Evolutionary conservation across 140 eudicot species (phyloP), one percentile per base, ranked within the genome.

Genomic region (Anethum foeniculum): DNA sequence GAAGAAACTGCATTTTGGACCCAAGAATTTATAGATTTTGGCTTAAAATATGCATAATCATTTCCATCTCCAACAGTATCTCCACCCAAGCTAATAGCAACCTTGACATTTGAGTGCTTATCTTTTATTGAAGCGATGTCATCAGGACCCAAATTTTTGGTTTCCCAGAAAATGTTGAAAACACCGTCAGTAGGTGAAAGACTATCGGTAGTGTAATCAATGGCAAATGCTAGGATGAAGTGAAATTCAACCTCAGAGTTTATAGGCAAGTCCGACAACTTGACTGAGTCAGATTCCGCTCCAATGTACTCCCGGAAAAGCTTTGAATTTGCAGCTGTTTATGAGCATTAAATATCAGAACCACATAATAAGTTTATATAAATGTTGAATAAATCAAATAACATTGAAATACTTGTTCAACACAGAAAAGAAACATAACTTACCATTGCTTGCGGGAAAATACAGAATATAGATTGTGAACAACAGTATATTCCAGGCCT

Each of bases 251-350:
- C 78, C 7, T 74, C 49, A 6, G 78, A 25, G 58, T 43, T 44
- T 43, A 74, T 74, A 5, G 78, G 78, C 0, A 74, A n/a, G 58
- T 74, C 78, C 3, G 78, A 39, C 21, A 74, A 44, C 32, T 44
- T 74, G 78, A 74, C 58, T 0, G 49, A 39, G 38, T 43, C 49
- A 44, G 49, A 44, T 44, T 74, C 78, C 7, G 78, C 78, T 44
- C 78, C 78, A 44, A 74, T 74, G 78, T 74, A 74, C 49, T 74
- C 78, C 28, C 78, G 78, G 78, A 74, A 74, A 13, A 74, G 78
- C 11, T 74, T 44, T 44, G 56, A 44, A 44, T 44, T 74, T 74
- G 54, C 74, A 30, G 25, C 74, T 68, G 74, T 68, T 68, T 13
- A 32, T 16, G 5, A 43, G 36, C 28, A 62, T 60, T 10, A 30